Evolutionary conservation across 2,329 filamentous ascomycete species (phyloP).

Genomic region (Claviceps spartinae): DNA sequence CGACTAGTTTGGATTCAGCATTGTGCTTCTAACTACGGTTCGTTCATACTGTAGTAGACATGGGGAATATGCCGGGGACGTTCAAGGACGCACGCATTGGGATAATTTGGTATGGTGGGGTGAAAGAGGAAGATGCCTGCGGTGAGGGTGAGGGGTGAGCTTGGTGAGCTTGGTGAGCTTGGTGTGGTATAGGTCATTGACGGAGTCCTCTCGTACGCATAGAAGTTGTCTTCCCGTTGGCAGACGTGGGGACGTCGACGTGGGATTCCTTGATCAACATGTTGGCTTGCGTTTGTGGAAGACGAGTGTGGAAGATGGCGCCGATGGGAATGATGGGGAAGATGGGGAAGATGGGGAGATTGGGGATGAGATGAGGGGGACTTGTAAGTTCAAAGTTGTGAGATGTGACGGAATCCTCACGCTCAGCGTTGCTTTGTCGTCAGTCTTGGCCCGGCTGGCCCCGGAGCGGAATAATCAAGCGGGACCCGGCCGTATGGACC

Average conservation of each 20-base stretch:
- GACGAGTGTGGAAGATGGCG: neutral
- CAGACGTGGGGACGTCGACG: slow-evolving; percentile 34
- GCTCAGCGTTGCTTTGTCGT: too few species aligned
- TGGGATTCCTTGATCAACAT: slow-evolving; percentile 44
- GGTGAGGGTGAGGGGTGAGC: slow-evolving; percentile 2
- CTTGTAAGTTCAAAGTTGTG: too few species aligned
- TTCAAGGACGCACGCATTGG: slow-evolving; percentile 48
- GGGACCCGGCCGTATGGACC: neutral
- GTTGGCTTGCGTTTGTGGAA: slow-evolving; percentile 2
- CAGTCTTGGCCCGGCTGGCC: neutral
- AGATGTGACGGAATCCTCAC: too few species aligned
- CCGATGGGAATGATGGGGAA: neutral
- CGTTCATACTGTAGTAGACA: too few species aligned
- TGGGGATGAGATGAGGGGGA: too few species aligned
- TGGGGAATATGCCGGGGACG: neutral
- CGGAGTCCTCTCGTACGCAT: slow-evolving; percentile 30
- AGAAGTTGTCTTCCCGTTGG: slow-evolving; percentile 38
- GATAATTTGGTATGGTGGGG: slow-evolving; percentile 71
- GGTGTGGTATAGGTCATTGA: neutral
- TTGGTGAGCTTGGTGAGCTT: slow-evolving; percentile 1
- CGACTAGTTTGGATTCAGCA: slow-evolving; percentile 24
- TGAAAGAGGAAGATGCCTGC: slow-evolving; percentile 82
- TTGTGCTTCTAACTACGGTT: neutral
- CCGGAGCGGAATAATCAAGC: slow-evolving; percentile 5
- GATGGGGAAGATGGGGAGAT: too few species aligned